A percentile compares a stretch with the other conserved stretches of the same genome.
Conservation (phyloP, 805 yeast species). For the Candida arabinofermentans region DNA sequence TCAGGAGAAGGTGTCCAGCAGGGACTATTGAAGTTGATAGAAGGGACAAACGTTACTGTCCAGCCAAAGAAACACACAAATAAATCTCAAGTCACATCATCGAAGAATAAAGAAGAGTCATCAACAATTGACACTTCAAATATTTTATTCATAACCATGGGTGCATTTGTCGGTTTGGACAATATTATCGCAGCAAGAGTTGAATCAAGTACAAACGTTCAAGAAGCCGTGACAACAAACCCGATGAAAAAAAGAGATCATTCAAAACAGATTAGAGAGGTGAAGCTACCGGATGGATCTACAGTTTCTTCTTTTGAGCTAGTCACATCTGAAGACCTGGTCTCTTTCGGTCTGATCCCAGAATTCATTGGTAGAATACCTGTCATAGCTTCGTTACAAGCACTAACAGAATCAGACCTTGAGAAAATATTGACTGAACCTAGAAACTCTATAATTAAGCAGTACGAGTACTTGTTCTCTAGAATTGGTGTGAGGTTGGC, state of each 20-base stretch:
- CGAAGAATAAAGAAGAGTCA: conserved; percentile 29
- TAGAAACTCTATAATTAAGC: conserved; percentile 48
- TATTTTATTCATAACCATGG: conserved; percentile 53
- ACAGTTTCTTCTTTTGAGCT: conserved; percentile 40
- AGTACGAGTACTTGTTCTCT: conserved; percentile 50
- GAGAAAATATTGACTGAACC: conserved; percentile 51
- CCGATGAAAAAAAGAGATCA: not conserved
- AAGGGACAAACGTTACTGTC: conserved; percentile 49
- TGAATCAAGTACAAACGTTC: conserved; percentile 10
- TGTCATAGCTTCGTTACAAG: conserved; percentile 44
- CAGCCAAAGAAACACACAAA: conserved; percentile 29
- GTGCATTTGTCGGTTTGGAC: conserved; percentile 60
- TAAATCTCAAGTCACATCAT: conserved; percentile 8
- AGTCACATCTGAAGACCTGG: conserved; percentile 47
- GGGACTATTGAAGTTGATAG: conserved; percentile 51
- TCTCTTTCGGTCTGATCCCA: conserved; percentile 53
- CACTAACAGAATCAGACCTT: conserved; percentile 42
- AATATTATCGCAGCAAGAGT: conserved; percentile 41
- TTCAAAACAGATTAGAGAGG: conserved; percentile 28
- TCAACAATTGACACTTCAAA: conserved; percentile 52
- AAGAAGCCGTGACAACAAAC: conserved; percentile 5
- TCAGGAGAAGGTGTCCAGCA: conserved; percentile 68
- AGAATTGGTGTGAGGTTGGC: conserved; percentile 49
- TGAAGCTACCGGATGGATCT: conserved; percentile 35
- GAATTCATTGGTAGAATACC: conserved; percentile 60